These are phyloP conservation scores for Cutaneotrichosporon cavernicola DNA, from an alignment of 1,284 basidiomycete species.

Conservation along the genomic window DNA sequence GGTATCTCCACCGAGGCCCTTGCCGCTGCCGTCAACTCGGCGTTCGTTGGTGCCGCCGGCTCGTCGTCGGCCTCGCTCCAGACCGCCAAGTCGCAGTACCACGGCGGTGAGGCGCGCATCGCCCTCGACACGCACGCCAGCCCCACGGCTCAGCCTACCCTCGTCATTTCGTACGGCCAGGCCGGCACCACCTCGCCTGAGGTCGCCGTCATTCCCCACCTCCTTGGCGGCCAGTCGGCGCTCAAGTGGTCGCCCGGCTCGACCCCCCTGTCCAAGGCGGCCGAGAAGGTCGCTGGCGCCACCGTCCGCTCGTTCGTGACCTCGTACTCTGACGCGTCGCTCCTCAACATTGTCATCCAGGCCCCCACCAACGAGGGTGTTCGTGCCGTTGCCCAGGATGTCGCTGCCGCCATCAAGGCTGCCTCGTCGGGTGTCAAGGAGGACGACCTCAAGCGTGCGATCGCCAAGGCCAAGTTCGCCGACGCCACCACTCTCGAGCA, in stretches of 20 bases:
- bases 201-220: slow-evolving; percentile 71
- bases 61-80: slow-evolving; percentile 45
- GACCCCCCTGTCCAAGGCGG: slow-evolving; percentile 63
- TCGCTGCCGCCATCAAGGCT: slow-evolving; percentile 64
- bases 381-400: slow-evolving; percentile 61
- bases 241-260: slow-evolving; percentile 80
- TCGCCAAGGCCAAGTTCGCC: slow-evolving; percentile 81
- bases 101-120: slow-evolving; percentile 79
- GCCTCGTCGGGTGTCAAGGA: slow-evolving; percentile 62
- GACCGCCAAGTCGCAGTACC: slow-evolving; percentile 60
- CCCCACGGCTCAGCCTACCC: slow-evolving; percentile 61
- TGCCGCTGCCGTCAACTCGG: slow-evolving; percentile 67
- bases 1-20: slow-evolving; percentile 74
- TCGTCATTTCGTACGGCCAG: slow-evolving; percentile 78
- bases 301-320: slow-evolving; percentile 71
- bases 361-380: slow-evolving; percentile 49
- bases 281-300: slow-evolving; percentile 50
- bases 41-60: slow-evolving; percentile 56
- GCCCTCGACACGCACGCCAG: slow-evolving; percentile 59
- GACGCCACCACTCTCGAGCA: slow-evolving; percentile 70
- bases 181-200: slow-evolving; percentile 63
- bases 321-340: slow-evolving; percentile 82
- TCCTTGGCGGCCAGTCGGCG: slow-evolving; percentile 68
- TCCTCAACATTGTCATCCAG: slow-evolving; percentile 73
- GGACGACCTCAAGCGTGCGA: slow-evolving; percentile 73